A percentile compares a stretch with the other conserved stretches of the same genome.
Evolutionary conservation across 768 basidiomycete genomes (phyloP).

Genomic region (Leccinum subtestaceum): DNA sequence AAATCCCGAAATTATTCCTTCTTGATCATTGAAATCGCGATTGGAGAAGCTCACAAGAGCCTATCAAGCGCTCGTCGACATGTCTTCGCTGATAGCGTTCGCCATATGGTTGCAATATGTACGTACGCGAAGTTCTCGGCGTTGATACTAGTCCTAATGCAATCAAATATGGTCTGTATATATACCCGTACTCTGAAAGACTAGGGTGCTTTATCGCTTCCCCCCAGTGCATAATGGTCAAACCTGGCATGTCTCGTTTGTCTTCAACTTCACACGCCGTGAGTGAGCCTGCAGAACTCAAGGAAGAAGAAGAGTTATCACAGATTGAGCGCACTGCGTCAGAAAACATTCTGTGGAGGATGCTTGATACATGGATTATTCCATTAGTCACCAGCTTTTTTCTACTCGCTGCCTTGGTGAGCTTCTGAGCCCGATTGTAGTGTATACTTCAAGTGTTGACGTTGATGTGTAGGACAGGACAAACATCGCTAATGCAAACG

Average conservation of each 20-base stretch:
- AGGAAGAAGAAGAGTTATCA: constrained; percentile 1
- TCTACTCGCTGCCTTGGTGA: constrained; percentile 49
- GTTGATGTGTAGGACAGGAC: constrained; percentile 30
- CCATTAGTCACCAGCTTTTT: constrained; percentile 50
- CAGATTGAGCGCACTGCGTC: constrained; percentile 19
- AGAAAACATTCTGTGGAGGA: constrained; percentile 44
- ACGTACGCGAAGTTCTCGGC: too few species aligned
- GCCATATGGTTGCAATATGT: too few species aligned
- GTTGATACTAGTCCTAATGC: too few species aligned
- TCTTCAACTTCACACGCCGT: background rate
- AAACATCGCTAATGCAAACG: constrained; percentile 58
- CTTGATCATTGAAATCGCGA: too few species aligned
- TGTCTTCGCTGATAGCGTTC: too few species aligned
- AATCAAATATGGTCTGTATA: too few species aligned
- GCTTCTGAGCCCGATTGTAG: constrained; percentile 12
- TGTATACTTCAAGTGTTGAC: background rate
- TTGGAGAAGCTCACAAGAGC: too few species aligned
- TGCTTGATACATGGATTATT: constrained; percentile 46
- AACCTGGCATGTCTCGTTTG: background rate
- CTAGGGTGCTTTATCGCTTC: background rate
- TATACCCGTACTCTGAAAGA: background rate
- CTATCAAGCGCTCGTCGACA: too few species aligned
- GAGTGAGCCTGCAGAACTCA: background rate
- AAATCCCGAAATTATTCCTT: too few species aligned
- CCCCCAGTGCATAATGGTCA: background rate